These are phyloP conservation scores for Cucurbita moschata DNA, from an alignment of 306 rosid genomes.

Conservation along the genomic window DNA sequence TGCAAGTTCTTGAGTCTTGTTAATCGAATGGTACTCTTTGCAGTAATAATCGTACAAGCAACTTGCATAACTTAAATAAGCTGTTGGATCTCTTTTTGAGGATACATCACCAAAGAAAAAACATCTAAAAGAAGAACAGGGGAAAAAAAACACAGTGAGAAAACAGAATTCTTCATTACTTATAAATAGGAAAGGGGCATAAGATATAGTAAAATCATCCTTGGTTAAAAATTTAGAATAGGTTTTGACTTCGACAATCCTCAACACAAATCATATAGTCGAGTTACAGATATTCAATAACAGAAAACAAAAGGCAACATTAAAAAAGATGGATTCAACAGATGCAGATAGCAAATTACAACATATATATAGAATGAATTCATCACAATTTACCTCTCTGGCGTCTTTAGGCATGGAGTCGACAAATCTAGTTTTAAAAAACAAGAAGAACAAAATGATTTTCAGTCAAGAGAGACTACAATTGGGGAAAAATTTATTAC, in stretches of 20 bases:
- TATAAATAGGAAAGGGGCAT: too few relatives aligned
- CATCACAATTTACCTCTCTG: constrained; percentile 51
- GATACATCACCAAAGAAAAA: constrained; percentile 84
- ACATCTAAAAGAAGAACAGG: constrained; percentile 28
- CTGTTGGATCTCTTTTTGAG: constrained; percentile 54
- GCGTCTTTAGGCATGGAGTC: constrained; percentile 71
- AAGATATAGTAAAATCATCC: too few relatives aligned
- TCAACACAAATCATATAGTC: not conserved
- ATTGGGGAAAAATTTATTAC: not conserved
- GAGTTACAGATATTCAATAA: not conserved
- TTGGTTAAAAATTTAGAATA: not conserved
- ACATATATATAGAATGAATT: not conserved
- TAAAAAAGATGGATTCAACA: constrained; percentile 1
- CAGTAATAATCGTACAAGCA: constrained; percentile 45
- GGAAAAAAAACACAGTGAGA: not conserved
- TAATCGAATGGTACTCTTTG: constrained; percentile 23
- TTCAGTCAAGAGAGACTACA: not conserved
- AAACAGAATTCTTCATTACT: not conserved
- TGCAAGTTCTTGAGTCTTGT: constrained; percentile 18
- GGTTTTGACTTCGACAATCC: not conserved
- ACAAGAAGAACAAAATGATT: not conserved
- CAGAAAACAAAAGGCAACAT: not conserved
- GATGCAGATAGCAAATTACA: not conserved
- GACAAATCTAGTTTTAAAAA: constrained; percentile 39
- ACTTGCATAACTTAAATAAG: constrained; percentile 33